phyloP scores from a whole-genome alignment of 768 basidiomycete species.

The Cytidiella melzeri region DNA sequence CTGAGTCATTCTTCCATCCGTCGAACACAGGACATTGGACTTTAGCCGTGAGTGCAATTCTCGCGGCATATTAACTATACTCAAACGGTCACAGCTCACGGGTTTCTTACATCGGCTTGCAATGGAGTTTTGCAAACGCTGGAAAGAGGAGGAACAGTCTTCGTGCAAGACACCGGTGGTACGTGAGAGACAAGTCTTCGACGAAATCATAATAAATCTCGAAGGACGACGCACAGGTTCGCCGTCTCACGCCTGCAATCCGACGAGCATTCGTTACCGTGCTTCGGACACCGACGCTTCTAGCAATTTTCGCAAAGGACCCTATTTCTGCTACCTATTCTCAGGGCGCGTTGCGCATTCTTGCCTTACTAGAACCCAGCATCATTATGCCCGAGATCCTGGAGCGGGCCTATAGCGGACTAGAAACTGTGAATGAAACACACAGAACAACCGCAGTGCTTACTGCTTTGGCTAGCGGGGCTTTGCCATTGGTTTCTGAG shows the following conservation, averaged over 20 bases:
- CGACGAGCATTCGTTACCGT: constrained; percentile 76
- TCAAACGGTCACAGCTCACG: constrained; percentile 40
- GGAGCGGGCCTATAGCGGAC: constrained; percentile 83
- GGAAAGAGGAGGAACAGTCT: constrained; percentile 69
- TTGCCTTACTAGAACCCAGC: constrained; percentile 76
- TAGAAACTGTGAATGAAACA: constrained; percentile 94
- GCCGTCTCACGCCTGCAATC: constrained; percentile 75
- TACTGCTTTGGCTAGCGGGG: constrained; percentile 72
- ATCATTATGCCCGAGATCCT: constrained; percentile 88
- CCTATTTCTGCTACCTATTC: constrained; percentile 73
- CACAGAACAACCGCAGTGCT: constrained; percentile 90
- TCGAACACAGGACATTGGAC: constrained; percentile 89
- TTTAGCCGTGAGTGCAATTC: constrained; percentile 36
- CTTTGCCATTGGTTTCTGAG: constrained; percentile 72
- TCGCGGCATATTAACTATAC: not conserved
- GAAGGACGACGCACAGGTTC: constrained; percentile 37
- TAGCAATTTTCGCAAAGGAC: constrained; percentile 91
- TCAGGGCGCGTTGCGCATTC: constrained; percentile 68
- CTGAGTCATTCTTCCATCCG: constrained; percentile 94
- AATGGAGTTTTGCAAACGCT: constrained; percentile 74
- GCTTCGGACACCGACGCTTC: constrained; percentile 79
- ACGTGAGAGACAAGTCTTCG: constrained; percentile 18
- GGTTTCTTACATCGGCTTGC: constrained; percentile 67
- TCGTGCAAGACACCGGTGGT: constrained; percentile 78
- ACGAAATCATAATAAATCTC: not conserved